Evolutionary conservation across 2,329 filamentous ascomycete species (phyloP).

Genomic region (Ambrosiella xylebori): DNA sequence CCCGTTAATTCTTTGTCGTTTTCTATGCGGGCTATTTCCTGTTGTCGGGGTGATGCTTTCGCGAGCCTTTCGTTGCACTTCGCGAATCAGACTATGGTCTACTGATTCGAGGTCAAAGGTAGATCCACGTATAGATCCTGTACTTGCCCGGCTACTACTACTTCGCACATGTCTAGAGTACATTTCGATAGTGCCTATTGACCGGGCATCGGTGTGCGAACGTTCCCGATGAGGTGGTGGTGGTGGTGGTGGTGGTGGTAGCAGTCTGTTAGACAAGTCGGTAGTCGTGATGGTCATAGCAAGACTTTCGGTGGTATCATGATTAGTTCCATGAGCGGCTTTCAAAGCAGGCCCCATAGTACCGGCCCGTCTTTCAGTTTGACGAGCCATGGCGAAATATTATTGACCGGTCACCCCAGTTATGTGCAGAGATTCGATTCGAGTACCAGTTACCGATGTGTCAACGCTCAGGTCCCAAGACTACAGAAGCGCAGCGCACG

Average conservation of each 20-base stretch:
- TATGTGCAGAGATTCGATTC: background rate
- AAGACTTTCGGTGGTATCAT: no score
- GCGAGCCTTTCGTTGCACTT: conserved; percentile 25
- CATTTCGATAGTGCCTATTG: background rate
- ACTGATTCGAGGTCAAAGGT: conserved; percentile 32
- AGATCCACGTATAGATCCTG: conserved; percentile 17
- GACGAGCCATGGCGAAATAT: background rate
- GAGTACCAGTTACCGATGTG: background rate
- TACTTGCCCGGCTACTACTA: conserved; percentile 5
- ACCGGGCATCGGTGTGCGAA: conserved; percentile 8
- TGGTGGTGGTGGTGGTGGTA: background rate
- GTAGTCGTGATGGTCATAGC: no score
- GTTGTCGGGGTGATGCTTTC: conserved; percentile 35
- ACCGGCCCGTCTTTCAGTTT: background rate
- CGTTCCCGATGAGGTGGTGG: conserved; percentile 5
- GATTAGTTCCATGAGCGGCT: background rate
- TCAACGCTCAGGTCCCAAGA: no score
- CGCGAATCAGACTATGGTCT: conserved; percentile 33
- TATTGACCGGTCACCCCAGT: no score
- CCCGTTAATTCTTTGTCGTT: conserved; percentile 42
- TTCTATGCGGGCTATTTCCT: conserved; percentile 37
- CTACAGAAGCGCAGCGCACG: no score
- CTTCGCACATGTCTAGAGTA: conserved; percentile 10
- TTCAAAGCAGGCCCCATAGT: background rate
- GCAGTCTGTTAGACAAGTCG: background rate